Evolutionary conservation across 1,284 basidiomycete genomes (phyloP).

Genomic region (Cystobasidiaceae sp.): DNA sequence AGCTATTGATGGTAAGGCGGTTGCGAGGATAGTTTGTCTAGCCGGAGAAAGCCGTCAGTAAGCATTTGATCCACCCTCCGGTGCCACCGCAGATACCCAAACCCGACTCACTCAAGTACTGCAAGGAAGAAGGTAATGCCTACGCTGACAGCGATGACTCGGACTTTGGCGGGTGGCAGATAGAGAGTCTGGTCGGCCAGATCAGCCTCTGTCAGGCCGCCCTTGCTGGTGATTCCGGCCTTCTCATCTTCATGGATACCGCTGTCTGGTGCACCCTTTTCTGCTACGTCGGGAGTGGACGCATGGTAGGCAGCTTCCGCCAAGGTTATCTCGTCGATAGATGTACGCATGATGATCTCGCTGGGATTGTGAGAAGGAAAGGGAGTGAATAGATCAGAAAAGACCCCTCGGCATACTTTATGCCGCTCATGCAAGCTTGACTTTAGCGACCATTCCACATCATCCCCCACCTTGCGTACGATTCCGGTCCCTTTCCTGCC

Average conservation of each 20-base stretch:
- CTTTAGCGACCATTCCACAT: too few species aligned
- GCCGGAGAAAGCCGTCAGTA: background rate
- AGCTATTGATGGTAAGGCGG: conserved; percentile 15
- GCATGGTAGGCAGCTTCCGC: background rate
- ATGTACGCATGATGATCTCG: too few species aligned
- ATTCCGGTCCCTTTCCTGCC: too few species aligned
- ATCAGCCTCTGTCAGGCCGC: background rate
- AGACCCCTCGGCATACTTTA: too few species aligned
- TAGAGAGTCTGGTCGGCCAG: conserved; percentile 18
- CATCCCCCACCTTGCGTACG: too few species aligned
- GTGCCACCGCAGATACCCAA: background rate
- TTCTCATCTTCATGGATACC: background rate
- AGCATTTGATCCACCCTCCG: background rate
- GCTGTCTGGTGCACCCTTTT: background rate
- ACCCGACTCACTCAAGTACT: conserved; percentile 4
- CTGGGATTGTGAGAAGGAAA: too few species aligned
- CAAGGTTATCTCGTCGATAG: background rate
- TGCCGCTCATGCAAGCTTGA: too few species aligned
- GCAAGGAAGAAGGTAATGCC: background rate
- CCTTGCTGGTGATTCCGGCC: background rate
- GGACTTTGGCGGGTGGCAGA: background rate
- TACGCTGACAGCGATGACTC: background rate
- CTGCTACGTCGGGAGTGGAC: background rate
- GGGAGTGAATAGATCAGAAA: too few species aligned
- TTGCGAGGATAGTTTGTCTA: conserved; percentile 25